Evolutionary conservation across 768 basidiomycete genomes (phyloP).

Genomic region (Hericium coralloides): DNA sequence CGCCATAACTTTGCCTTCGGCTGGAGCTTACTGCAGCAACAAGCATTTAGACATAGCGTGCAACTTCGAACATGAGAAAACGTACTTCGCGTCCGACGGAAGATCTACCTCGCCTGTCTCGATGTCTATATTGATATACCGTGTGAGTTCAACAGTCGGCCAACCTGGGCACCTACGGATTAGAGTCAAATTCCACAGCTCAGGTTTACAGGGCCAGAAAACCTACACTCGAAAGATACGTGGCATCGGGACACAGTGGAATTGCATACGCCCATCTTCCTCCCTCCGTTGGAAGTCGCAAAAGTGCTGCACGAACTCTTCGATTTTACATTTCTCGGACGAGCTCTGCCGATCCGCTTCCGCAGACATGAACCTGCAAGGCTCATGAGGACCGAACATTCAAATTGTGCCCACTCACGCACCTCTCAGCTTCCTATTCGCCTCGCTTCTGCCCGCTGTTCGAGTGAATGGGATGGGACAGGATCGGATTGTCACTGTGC

Average conservation of each 20-base stretch:
- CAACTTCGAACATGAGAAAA: background rate
- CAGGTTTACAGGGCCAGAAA: background rate
- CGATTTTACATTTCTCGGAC: conserved; percentile 41
- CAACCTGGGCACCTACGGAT: conserved; percentile 48
- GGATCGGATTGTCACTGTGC: too few relatives aligned
- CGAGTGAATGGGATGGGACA: too few relatives aligned
- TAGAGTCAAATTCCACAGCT: too few relatives aligned
- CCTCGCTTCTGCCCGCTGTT: too few relatives aligned
- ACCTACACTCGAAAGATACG: conserved; percentile 67
- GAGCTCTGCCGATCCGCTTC: background rate
- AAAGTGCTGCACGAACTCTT: conserved; percentile 65
- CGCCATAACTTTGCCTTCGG: background rate
- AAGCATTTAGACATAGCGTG: background rate
- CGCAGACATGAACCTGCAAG: background rate
- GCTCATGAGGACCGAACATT: too few relatives aligned
- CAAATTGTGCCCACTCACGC: too few relatives aligned
- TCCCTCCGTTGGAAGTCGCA: conserved; percentile 36
- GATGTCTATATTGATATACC: conserved; percentile 37
- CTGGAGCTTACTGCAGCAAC: background rate
- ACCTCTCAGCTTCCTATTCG: too few relatives aligned
- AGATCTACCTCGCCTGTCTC: conserved; percentile 42
- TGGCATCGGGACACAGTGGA: conserved; percentile 65
- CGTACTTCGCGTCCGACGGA: conserved; percentile 20
- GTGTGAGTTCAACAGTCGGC: conserved; percentile 67
- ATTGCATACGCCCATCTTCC: conserved; percentile 18